These are phyloP conservation scores for Salix brachista DNA, from an alignment of 345 rosid species.

Conservation along the genomic window DNA sequence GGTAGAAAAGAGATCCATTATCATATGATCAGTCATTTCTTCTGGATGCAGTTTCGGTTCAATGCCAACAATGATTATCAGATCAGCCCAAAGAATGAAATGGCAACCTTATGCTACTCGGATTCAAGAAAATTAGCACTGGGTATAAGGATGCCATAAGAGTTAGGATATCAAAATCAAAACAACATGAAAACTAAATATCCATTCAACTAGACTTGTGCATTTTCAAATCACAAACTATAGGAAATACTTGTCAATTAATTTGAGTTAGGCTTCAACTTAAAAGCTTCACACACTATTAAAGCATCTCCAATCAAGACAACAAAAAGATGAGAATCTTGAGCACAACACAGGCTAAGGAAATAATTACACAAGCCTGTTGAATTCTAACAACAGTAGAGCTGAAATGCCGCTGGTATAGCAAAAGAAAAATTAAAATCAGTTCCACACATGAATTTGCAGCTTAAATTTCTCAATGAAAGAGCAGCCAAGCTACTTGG, in stretches of 20 bases:
- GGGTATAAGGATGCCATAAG: not conserved
- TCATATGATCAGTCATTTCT: conserved; percentile 5
- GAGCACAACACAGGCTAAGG: not conserved
- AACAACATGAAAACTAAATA: not conserved
- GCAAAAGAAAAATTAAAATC: not conserved
- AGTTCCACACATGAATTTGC: not conserved
- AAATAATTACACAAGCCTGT: not conserved
- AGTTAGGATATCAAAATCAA: not conserved
- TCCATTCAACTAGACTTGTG: not conserved
- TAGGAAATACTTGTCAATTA: not conserved
- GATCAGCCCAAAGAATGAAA: not conserved
- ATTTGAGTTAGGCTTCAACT: not conserved
- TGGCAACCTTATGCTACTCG: not conserved
- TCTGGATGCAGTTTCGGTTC: not conserved
- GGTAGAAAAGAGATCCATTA: not conserved
- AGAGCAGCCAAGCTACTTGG: not conserved
- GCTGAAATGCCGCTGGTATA: not conserved
- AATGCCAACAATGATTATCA: not conserved
- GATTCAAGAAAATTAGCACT: not conserved
- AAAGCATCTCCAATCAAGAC: not conserved
- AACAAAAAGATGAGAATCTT: not conserved
- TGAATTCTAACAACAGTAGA: not conserved
- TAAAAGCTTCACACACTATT: conserved; percentile 3
- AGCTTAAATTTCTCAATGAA: not conserved
- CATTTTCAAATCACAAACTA: not conserved